Conservation (phyloP, 2,329 filamentous ascomycete genomes). For the Aureobasidium namibiae region DNA sequence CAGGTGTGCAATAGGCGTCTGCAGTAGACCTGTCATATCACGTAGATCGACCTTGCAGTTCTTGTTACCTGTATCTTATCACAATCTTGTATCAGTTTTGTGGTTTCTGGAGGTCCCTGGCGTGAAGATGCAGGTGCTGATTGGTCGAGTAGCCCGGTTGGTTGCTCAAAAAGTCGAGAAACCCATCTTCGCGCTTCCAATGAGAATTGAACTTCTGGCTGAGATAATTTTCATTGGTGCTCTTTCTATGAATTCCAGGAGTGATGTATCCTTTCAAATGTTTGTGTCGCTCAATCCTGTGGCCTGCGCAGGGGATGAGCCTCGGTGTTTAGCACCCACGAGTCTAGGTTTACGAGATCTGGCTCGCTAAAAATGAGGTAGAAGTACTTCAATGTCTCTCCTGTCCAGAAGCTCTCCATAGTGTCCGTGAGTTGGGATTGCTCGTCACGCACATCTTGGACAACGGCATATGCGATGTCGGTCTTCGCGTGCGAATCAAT, state of each 20-base stretch:
- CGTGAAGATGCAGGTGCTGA: not conserved
- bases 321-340: slow-evolving; percentile 14
- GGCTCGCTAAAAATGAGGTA: slow-evolving; percentile 56
- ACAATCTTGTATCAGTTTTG: not conserved
- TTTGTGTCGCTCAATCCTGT: not conserved
- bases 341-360: slow-evolving; percentile 51
- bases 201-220: not conserved
- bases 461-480: slow-evolving; percentile 54
- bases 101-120: not conserved
- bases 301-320: slow-evolving; percentile 12
- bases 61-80: not conserved
- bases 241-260: not conserved
- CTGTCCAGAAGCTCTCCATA: slow-evolving; percentile 66
- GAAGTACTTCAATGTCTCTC: slow-evolving; percentile 59
- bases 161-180: not conserved
- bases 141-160: not conserved
- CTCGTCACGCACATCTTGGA: slow-evolving; percentile 52
- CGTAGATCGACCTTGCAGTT: not conserved
- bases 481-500: slow-evolving; percentile 55
- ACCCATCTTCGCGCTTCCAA: not conserved
- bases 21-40: not conserved
- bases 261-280: not conserved
- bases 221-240: not conserved
- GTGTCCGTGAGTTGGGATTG: slow-evolving; percentile 40
- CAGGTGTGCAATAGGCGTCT: not conserved